A percentile compares a stretch with the other conserved stretches of the same genome.
Conservation (phyloP, 306 rosid species). For the Trichosanthes truncata region DNA sequence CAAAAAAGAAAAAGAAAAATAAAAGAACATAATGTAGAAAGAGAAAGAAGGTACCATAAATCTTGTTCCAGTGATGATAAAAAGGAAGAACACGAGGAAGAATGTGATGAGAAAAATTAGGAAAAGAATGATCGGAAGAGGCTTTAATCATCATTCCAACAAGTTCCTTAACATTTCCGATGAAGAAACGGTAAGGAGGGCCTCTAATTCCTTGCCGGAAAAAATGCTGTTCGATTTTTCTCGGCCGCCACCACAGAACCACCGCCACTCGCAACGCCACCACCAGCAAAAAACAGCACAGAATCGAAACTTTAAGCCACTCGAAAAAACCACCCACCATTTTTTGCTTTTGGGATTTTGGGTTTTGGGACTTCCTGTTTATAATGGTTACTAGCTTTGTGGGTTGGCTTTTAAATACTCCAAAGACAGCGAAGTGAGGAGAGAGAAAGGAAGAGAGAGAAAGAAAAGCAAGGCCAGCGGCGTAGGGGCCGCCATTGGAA, state of each 20-base stretch:
- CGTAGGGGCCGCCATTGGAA: constrained; percentile 97
- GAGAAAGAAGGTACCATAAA: constrained; percentile 43
- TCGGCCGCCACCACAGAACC: constrained; percentile 84
- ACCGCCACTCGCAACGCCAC: constrained; percentile 32
- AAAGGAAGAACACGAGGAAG: constrained; percentile 95
- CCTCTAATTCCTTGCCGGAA: constrained; percentile 84
- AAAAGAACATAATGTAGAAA: too few species aligned
- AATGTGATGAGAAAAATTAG: constrained; percentile 71
- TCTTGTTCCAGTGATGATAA: constrained; percentile 95
- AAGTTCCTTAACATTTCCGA: constrained; percentile 77
- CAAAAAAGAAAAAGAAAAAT: too few species aligned
- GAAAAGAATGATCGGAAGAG: constrained; percentile 73
- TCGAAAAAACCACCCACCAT: not conserved
- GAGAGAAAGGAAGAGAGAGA: constrained; percentile 9
- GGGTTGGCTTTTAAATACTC: constrained; percentile 5
- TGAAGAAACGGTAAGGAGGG: constrained; percentile 98
- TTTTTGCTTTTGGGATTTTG: not conserved
- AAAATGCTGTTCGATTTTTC: constrained; percentile 67
- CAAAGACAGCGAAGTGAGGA: not conserved
- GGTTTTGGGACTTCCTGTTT: not conserved
- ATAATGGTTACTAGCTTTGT: not conserved
- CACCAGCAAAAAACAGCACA: constrained; percentile 17
- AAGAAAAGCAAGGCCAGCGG: constrained; percentile 73
- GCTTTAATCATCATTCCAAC: constrained; percentile 84
- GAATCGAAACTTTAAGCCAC: constrained; percentile 23